phyloP scores from a whole-genome alignment of 257 asterid genomes.

The Solanum bukasovii region DNA sequence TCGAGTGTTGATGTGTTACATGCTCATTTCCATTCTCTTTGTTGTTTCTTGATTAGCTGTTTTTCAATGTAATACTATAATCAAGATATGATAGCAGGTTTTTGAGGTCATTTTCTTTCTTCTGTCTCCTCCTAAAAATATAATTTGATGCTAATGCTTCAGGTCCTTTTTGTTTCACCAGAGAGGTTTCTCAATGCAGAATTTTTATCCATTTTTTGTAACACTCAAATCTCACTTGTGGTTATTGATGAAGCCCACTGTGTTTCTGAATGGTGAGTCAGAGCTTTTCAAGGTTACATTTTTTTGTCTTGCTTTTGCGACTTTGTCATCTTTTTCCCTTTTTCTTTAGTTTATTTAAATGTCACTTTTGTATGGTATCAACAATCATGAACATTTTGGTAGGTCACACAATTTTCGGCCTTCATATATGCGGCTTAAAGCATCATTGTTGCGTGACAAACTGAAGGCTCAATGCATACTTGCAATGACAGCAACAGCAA shows the following conservation, averaged over 20 bases:
- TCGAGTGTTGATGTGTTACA: neutral
- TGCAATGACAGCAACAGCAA: constrained; percentile 98
- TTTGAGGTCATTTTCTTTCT: neutral
- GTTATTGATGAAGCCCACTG: constrained; percentile 98
- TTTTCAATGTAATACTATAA: neutral
- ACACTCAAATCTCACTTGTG: constrained; percentile 51
- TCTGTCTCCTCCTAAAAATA: neutral
- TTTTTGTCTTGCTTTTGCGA: neutral
- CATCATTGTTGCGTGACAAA: constrained; percentile 56
- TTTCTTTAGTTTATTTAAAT: neutral
- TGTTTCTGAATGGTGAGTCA: constrained; percentile 91
- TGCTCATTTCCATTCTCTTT: neutral
- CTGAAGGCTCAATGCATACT: constrained; percentile 83
- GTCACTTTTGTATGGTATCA: neutral
- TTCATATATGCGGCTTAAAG: constrained; percentile 95
- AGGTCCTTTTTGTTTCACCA: constrained; percentile 98
- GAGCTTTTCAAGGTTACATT: neutral
- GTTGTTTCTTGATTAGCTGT: neutral
- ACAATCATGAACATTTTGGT: constrained; percentile 15
- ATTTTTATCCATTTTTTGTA: constrained; percentile 56
- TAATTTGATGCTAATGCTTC: constrained; percentile 13
- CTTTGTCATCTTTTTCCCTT: neutral
- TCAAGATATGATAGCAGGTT: neutral
- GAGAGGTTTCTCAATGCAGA: constrained; percentile 83
- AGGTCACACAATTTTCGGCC: constrained; percentile 99